phyloP scores from a whole-genome alignment of 148 eudicot species.

The Beta vulgaris region DNA sequence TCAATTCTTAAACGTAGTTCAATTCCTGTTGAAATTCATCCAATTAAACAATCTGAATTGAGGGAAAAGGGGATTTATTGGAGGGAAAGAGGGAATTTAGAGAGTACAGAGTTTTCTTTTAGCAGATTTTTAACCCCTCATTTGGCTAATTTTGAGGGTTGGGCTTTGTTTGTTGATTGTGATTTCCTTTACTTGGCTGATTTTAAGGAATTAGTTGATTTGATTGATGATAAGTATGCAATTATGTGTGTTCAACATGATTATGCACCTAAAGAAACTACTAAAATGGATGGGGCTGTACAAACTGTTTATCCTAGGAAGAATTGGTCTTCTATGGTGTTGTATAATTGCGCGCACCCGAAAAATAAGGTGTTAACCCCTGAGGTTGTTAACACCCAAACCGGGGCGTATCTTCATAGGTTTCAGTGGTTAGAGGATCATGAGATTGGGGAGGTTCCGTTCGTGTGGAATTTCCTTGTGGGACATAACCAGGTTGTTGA shows the following conservation, averaged over 20 bases:
- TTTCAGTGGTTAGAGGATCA: conserved; percentile 86
- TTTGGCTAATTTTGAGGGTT: conserved; percentile 66
- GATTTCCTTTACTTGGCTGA: conserved; percentile 79
- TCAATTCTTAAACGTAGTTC: conserved; percentile 71
- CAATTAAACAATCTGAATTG: conserved; percentile 70
- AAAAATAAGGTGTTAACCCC: conserved; percentile 70
- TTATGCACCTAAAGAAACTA: conserved; percentile 85
- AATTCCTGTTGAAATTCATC: conserved; percentile 61
- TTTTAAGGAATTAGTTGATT: conserved; percentile 53
- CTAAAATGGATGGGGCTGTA: conserved; percentile 95
- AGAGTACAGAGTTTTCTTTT: conserved; percentile 94
- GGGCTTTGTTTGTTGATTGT: conserved; percentile 98
- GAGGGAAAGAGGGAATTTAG: conserved; percentile 77
- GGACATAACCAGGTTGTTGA: conserved; percentile 84
- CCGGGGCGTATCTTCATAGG: conserved; percentile 83
- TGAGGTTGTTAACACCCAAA: conserved; percentile 61
- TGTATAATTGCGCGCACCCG: conserved; percentile 85
- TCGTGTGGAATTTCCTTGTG: conserved; percentile 94
- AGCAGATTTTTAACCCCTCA: conserved; percentile 73
- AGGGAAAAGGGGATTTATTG: conserved; percentile 57
- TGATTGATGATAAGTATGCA: conserved; percentile 77
- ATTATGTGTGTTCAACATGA: conserved; percentile 98
- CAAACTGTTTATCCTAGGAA: conserved; percentile 93
- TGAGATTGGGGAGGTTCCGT: conserved; percentile 79
- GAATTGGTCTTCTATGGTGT: conserved; percentile 98